Base-by-base conservation (phyloP, 108 stramenopile genomes). In the Nitzschia putrida region DNA sequence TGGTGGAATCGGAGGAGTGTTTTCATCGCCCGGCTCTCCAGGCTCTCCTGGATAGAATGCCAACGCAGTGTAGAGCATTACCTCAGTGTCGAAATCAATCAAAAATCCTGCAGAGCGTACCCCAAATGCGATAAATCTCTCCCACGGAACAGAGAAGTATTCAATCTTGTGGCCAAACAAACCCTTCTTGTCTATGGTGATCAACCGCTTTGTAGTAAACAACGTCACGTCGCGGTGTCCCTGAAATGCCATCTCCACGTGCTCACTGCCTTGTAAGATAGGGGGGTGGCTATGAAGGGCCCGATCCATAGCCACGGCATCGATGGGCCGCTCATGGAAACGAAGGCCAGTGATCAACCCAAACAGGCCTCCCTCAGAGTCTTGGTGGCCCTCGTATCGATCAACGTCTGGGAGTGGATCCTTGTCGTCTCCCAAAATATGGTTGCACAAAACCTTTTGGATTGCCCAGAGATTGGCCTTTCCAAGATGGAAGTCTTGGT, bases 171-270 rank as follows among this genome's bases (percentile, higher is more conserved):
- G 76, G 9, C 85, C 88, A 52, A 79, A 59, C 25, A 84, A 68
- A 16, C 88, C 88, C 58, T 89, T 77, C 21, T 71, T 67, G 55
- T 89, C 85, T 23, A 89, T 83, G 40, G 80, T 71, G 9, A 89
- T 66, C 2, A 87, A 20, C 16, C 88, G 72, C 60, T 74, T 69
- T n/a, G 73, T 74, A 21, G 85, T 88, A 22, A 76, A 74, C 40
- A 88, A 47, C 11, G 83, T 67, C 53, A 86, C 64, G 47, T 84
- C 88, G 43, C 85, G 72, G 12, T 79, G 74, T 14, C 84, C 85
- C 53, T 67, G 73, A 50, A 86, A 89, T 22, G 84, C 85, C 41
- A 86, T 52, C 47, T 89, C 85, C 0, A 89, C 80, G 13, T 68
- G 66, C 61, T 89, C 88, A 53, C 80, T 82, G 0, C 56, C 69